Base-by-base conservation (phyloP, 768 basidiomycete genomes). In the Leucosporidium scottii region DNA sequence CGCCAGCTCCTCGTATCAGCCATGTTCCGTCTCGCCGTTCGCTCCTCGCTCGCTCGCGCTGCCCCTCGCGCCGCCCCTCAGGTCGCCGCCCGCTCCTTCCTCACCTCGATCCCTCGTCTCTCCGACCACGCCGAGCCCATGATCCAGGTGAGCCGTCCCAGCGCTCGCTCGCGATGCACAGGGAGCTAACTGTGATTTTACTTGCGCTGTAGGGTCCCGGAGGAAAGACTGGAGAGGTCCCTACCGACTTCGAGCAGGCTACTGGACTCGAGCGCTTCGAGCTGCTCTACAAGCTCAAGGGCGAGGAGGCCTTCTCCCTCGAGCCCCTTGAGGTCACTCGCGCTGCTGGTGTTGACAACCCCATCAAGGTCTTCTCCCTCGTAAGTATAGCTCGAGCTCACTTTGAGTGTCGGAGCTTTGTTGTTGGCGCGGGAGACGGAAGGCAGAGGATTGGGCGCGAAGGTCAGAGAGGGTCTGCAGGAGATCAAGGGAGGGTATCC, bases 181-280 rank as follows among this genome's bases (percentile, higher is more conserved):
- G 25, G 9, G 36, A 31, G 39, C 12, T 36, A 5, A 31, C 31
- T 13, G n/a, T 10, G 23, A 8, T n/a, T 44, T 44, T 44, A 44
- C 13, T 44, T 13, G 39, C 39, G 39, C 39, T 44, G 39, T 15
- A 54, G 1, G 72, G 72, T n/a, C 44, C 60, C 28, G 72, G 72
- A 27, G 72, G 72, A 57, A 73, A 73, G 72, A 47, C 89, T 61
- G 83, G 85, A 74, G 68, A 75, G 71, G 85, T 91, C 71, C 87
- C 92, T 62, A 89, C 88, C 67, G 90, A 91, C 80, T 82, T 87
- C 71, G 85, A 89, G 71, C 94, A 99, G 80, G 85, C 93, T 21
- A 99, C 94, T 74, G 94, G 94, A 85, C 82, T 97, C 64, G 93
- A 97, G 79, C 91, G 94, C 79, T 85, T 96, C 77, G 91, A 99